phyloP scores from a whole-genome alignment of 805 yeast genomes.

The Kockiozyma suomiensis region DNA sequence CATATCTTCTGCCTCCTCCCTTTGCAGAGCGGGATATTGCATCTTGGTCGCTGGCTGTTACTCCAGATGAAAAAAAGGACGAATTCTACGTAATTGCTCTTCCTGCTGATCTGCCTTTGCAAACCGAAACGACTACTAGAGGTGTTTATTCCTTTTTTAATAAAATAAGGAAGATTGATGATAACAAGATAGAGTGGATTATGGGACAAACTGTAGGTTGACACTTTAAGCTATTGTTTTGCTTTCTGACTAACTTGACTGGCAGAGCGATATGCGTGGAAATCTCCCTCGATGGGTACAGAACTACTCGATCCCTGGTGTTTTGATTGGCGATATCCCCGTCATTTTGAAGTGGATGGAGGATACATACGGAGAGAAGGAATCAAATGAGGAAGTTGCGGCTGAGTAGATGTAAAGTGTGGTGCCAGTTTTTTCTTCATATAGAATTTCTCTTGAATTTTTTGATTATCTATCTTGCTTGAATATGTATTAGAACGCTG shows the following conservation, averaged over 20 bases:
- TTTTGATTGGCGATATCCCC: conserved; percentile 18
- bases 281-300: conserved; percentile 30
- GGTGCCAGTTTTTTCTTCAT: background rate
- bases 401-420: background rate
- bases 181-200: conserved; percentile 18
- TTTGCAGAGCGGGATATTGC: conserved; percentile 28
- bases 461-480: no score
- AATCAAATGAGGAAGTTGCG: background rate
- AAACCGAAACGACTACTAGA: conserved; percentile 14
- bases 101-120: conserved; percentile 23
- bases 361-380: conserved; percentile 9
- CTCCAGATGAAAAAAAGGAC: conserved; percentile 1
- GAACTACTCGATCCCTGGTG: conserved; percentile 24
- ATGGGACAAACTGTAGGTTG: conserved; percentile 23
- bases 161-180: conserved; percentile 9
- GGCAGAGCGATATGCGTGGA: conserved; percentile 33
- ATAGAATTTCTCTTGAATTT: no score
- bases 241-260: background rate
- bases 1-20: conserved; percentile 24
- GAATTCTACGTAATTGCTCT: conserved; percentile 17
- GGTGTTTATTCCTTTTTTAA: conserved; percentile 28
- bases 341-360: conserved; percentile 25
- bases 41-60: conserved; percentile 10
- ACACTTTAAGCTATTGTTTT: background rate
- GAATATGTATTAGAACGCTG: no score